A percentile compares a stretch with the other conserved stretches of the same genome.
phyloP scores from a whole-genome alignment of 768 basidiomycete genomes.

The Candolleomyces aberdarensis region DNA sequence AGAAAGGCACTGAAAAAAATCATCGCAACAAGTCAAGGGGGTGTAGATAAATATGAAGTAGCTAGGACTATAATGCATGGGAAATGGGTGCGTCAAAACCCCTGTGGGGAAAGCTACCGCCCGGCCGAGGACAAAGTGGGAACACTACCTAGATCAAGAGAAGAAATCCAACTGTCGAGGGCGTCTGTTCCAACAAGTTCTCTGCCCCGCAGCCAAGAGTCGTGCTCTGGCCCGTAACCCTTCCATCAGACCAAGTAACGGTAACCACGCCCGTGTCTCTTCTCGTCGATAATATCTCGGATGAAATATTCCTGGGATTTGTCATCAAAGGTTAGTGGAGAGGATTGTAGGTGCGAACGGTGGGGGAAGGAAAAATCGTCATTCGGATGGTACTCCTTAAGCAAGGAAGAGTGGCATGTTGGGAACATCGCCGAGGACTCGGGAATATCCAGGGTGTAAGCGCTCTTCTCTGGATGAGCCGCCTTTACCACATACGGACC shows the following conservation, averaged over 20 bases:
- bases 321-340: not conserved
- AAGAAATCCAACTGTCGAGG: not conserved
- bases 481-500: conserved; percentile 19
- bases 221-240: not conserved
- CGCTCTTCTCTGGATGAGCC: not conserved
- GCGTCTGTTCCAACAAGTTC: not conserved
- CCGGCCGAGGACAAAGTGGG: not conserved
- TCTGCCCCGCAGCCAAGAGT: not conserved
- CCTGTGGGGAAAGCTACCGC: not conserved
- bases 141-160: not conserved
- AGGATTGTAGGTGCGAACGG: too few species aligned
- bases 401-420: conserved; percentile 30
- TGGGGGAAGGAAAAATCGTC: too few species aligned
- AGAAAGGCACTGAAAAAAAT: too few species aligned
- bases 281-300: not conserved
- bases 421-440: conserved; percentile 12
- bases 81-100: not conserved
- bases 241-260: not conserved
- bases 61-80: not conserved
- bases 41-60: too few species aligned
- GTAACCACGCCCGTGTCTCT: not conserved
- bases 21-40: too few species aligned
- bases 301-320: not conserved
- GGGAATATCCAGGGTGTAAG: conserved; percentile 26
- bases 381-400: too few species aligned